These are phyloP conservation scores for Parietichytrium sp. DNA, from an alignment of 108 stramenopile species.

Conservation along the genomic window DNA sequence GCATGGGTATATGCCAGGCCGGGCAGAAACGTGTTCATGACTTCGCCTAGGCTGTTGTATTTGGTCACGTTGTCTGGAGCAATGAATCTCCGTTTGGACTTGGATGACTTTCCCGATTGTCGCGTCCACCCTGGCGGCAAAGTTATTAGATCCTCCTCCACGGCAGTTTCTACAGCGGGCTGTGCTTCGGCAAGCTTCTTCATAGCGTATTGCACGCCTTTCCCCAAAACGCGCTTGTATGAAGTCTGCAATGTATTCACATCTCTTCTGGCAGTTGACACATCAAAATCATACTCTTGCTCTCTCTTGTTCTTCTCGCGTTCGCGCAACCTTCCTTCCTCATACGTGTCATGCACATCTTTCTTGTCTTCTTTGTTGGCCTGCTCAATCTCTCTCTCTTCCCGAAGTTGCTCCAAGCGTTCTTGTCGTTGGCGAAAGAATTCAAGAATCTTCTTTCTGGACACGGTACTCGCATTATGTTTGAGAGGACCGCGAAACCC, in stretches of 20 bases:
- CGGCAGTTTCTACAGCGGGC: neutral
- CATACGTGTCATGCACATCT: too few relatives aligned
- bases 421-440: too few relatives aligned
- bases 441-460: too few relatives aligned
- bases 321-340: too few relatives aligned
- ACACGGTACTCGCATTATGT: too few relatives aligned
- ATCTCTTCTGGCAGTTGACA: too few relatives aligned
- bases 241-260: neutral
- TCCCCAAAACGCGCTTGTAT: slow-evolving; percentile 38
- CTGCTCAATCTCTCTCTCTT: too few relatives aligned
- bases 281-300: too few relatives aligned
- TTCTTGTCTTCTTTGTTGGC: too few relatives aligned
- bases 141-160: neutral
- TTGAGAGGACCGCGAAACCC: too few relatives aligned
- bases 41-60: neutral
- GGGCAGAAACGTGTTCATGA: neutral
- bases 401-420: too few relatives aligned
- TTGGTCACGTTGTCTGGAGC: neutral
- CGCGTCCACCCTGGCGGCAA: neutral
- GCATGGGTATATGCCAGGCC: neutral
- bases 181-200: neutral
- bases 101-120: neutral
- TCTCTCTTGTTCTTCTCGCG: too few relatives aligned
- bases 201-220: slow-evolving; percentile 12
- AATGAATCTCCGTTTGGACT: neutral